These are phyloP conservation scores for Cyclanthera cordifolia DNA, from an alignment of 306 rosid species.

Conservation along the genomic window DNA sequence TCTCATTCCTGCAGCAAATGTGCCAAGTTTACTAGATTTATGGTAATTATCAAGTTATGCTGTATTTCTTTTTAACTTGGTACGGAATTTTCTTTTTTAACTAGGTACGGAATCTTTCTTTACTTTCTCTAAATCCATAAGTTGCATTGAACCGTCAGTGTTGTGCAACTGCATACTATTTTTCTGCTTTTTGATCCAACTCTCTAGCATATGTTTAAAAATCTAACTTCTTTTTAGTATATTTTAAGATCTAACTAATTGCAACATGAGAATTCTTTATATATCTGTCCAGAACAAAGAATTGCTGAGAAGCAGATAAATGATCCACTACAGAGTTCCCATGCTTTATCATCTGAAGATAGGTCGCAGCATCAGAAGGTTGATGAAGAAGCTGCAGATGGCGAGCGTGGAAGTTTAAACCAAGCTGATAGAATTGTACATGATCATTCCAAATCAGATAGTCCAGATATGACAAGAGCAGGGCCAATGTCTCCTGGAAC, in stretches of 20 bases:
- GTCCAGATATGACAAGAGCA: constrained; percentile 40
- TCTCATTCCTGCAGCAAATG: neutral
- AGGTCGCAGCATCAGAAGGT: constrained; percentile 41
- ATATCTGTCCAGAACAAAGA: constrained; percentile 42
- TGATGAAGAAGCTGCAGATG: constrained; percentile 45
- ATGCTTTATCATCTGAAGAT: constrained; percentile 53
- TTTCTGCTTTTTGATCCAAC: neutral
- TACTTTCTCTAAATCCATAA: neutral
- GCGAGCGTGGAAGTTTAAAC: constrained; percentile 49
- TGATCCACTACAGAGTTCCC: constrained; percentile 46
- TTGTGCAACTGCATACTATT: no score
- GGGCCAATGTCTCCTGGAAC: constrained; percentile 98
- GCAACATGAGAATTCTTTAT: constrained; percentile 3
- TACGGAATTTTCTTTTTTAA: no score
- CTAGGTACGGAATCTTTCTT: neutral
- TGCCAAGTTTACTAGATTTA: neutral
- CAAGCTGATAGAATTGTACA: constrained; percentile 45
- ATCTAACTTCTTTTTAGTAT: no score
- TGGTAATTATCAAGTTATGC: neutral
- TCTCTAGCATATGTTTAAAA: neutral
- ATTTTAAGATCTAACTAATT: neutral
- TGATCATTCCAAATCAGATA: constrained; percentile 56
- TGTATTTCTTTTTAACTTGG: no score
- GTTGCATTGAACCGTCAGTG: neutral
- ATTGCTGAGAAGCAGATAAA: constrained; percentile 41